Evolutionary conservation across 169 alveolate genomes (phyloP).

Genomic region (Plasmodium coatneyi): DNA sequence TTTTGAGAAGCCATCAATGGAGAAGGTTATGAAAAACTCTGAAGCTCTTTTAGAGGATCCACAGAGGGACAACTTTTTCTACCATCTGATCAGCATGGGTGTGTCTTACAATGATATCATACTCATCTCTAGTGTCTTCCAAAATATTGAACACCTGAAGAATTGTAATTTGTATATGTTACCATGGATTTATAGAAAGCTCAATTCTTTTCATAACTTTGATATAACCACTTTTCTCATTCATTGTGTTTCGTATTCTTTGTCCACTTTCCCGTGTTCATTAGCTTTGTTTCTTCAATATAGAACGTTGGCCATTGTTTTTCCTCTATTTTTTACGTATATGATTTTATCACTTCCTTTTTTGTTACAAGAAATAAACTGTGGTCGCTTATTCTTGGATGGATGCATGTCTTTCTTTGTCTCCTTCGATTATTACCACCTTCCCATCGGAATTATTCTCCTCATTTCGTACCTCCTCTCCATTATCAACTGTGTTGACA

Average conservation of each 20-base stretch:
- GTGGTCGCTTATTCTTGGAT: slow-evolving; percentile 49
- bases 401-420: slow-evolving; percentile 52
- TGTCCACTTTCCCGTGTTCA: slow-evolving; percentile 34
- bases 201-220: slow-evolving; percentile 26
- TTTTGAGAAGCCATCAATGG: not conserved
- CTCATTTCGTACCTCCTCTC: slow-evolving; percentile 39
- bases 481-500: slow-evolving; percentile 37
- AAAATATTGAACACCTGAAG: slow-evolving; percentile 44
- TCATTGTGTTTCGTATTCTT: slow-evolving; percentile 35
- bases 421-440: slow-evolving; percentile 21
- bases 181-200: slow-evolving; percentile 65
- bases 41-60: not conserved
- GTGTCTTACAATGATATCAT: slow-evolving; percentile 62
- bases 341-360: slow-evolving; percentile 20
- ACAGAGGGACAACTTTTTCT: slow-evolving; percentile 34
- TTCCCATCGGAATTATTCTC: slow-evolving; percentile 39
- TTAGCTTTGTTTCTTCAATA: slow-evolving; percentile 26
- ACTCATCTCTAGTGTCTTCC: slow-evolving; percentile 38
- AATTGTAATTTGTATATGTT: slow-evolving; percentile 46
- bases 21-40: not conserved
- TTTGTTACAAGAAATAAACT: slow-evolving; percentile 59
- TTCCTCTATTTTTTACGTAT: slow-evolving; percentile 48
- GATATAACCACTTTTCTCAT: slow-evolving; percentile 32
- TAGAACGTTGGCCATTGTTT: slow-evolving; percentile 40
- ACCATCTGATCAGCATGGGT: slow-evolving; percentile 38